These are phyloP conservation scores for Capronia coronata DNA, from an alignment of 2,329 filamentous ascomycete species.

Conservation along the genomic window DNA sequence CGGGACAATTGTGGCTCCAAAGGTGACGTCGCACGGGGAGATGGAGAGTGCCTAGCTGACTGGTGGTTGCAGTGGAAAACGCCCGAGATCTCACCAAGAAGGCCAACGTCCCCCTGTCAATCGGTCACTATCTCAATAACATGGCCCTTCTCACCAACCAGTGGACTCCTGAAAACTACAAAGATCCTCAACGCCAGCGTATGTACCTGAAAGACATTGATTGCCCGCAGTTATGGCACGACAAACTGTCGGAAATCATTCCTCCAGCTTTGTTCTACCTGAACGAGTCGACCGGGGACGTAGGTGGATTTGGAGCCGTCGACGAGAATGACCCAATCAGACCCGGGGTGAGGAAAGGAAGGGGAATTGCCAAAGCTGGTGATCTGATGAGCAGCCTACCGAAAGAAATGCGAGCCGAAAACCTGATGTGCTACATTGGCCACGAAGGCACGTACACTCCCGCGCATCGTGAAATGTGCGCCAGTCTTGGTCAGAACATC, in stretches of 20 bases:
- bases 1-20: slow-evolving; percentile 72
- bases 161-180: slow-evolving; percentile 68
- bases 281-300: slow-evolving; percentile 65
- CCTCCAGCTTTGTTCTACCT: slow-evolving; percentile 82
- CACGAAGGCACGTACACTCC: slow-evolving; percentile 97
- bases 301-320: slow-evolving; percentile 50
- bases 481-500: slow-evolving; percentile 89
- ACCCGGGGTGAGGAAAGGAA: slow-evolving; percentile 45
- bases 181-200: slow-evolving; percentile 71
- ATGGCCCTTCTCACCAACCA: slow-evolving; percentile 79
- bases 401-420: slow-evolving; percentile 80
- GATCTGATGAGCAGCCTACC: slow-evolving; percentile 94
- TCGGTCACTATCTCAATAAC: slow-evolving; percentile 82
- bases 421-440: slow-evolving; percentile 96
- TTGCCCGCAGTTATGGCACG: slow-evolving; percentile 79
- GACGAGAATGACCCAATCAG: slow-evolving; percentile 40
- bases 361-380: slow-evolving; percentile 64
- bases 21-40: slow-evolving; percentile 45
- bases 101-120: slow-evolving; percentile 72
- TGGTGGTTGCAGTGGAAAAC: slow-evolving; percentile 58
- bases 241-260: slow-evolving; percentile 69
- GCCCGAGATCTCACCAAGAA: slow-evolving; percentile 73
- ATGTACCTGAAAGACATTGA: slow-evolving; percentile 97
- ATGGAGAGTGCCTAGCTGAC: slow-evolving; percentile 7
- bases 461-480: slow-evolving; percentile 95